Base-by-base conservation (phyloP, 2,329 filamentous ascomycete species). In the Lachnellula hyalina region DNA sequence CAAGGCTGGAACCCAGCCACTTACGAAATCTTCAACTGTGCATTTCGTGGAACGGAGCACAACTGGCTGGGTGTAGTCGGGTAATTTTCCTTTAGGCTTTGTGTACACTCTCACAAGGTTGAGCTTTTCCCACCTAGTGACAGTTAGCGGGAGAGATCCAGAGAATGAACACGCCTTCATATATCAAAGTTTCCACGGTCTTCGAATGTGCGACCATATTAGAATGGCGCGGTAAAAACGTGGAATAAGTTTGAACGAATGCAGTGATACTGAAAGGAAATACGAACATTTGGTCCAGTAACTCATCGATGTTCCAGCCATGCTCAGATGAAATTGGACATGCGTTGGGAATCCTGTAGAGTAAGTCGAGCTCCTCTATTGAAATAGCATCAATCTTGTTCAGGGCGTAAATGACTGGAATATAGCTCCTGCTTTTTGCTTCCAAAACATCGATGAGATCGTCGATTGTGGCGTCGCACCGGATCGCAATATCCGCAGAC, bases 311-410 rank as follows among this genome's bases (percentile, higher is more conserved):
- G 73, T 99, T 99, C 94, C 94, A 99, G 54, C 94, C 94, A 70
- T 93, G 87, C 75, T 99, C 94, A 34, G 93, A 94, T 71, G 92
- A 96, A 74, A 99, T 97, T 28, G 94, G 94, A 56, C 94, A 94
- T 14, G 94, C 91, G 70, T 97, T 96, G 48, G 94, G 94, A 63
- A 99, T 99, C 42, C 93, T 86, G 75, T 99, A 97, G 28, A 99
- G 80, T 58, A 99, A 77, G 73, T 99, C 94, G 58, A 99, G 80
- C 74, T 99, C 94, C 74, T 99, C 93, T 65, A 99, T 97, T 50
- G 90, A 93, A 71, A 99, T 97, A 53, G 92, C 85, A 74, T 99
- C 94, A 65, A 99, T 99, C 79, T 99, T 99, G 82, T 99, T 99
- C 67, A 99, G 81, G 42, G 95, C 94, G 75, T 99, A 99, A 52